Percentiles rank a stretch among this genome's conserved stretches.
Evolutionary conservation across 202 grass and related monocot genomes (phyloP).

Genomic region (Zoysia matrella): DNA sequence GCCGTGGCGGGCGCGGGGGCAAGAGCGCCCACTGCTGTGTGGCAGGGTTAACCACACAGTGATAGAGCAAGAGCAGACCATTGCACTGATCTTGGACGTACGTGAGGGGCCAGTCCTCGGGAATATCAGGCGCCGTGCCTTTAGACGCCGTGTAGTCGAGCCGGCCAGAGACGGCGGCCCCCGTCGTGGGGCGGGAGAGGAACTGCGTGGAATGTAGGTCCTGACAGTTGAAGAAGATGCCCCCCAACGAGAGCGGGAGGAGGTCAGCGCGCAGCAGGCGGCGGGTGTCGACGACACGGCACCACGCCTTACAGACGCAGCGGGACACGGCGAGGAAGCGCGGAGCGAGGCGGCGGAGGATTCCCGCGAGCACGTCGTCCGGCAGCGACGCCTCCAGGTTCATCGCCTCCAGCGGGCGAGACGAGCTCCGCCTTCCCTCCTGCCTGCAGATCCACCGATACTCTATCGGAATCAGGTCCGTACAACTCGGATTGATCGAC

Average conservation of each 20-base stretch:
- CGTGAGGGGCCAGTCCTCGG: not conserved
- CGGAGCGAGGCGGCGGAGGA: constrained; percentile 10
- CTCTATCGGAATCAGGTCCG: no score
- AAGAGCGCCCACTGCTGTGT: constrained; percentile 11
- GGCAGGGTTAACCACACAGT: constrained; percentile 17
- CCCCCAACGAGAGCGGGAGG: constrained; percentile 25
- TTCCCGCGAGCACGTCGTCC: not conserved
- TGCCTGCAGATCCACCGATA: no score
- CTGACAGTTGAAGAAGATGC: constrained; percentile 13
- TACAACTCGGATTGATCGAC: no score
- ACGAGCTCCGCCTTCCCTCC: no score
- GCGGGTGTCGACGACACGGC: constrained; percentile 15
- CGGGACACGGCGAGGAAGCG: not conserved
- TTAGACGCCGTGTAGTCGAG: not conserved
- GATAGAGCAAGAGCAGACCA: not conserved
- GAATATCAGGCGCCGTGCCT: not conserved
- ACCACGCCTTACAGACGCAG: not conserved
- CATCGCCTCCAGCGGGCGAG: not conserved
- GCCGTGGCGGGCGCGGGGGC: not conserved
- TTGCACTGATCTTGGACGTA: constrained; percentile 12
- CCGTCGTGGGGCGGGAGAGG: not conserved
- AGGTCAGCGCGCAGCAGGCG: constrained; percentile 27
- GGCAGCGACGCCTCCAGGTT: not conserved
- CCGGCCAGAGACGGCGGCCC: not conserved
- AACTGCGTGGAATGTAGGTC: not conserved